Evolutionary conservation across 2,329 filamentous ascomycete species (phyloP).

Genomic region (Cucurbitaria berberidis): DNA sequence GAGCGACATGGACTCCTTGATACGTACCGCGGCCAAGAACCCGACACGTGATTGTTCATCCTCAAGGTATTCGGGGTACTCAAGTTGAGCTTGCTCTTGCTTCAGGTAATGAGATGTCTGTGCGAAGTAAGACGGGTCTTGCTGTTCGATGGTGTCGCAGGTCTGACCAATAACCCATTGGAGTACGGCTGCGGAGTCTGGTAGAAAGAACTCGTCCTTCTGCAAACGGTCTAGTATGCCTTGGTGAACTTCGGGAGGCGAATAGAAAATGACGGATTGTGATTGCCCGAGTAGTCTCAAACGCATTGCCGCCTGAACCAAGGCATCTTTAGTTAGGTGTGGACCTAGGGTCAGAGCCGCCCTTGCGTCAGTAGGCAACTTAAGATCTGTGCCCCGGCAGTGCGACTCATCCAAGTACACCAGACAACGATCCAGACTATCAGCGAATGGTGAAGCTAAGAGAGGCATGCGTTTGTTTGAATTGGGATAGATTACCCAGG

Average conservation of each 20-base stretch:
- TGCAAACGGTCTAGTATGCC: constrained; percentile 57
- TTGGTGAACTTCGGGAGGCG: constrained; percentile 66
- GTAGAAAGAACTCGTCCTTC: not conserved
- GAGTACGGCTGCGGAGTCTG: constrained; percentile 61
- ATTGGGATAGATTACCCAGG: constrained; percentile 54
- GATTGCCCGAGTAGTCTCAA: constrained; percentile 64
- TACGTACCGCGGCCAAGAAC: constrained; percentile 56
- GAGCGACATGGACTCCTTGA: constrained; percentile 63
- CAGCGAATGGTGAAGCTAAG: constrained; percentile 61
- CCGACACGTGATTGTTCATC: constrained; percentile 35
- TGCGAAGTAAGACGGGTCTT: constrained; percentile 63
- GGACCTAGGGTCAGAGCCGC: constrained; percentile 65
- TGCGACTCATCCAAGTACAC: constrained; percentile 68
- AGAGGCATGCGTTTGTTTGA: constrained; percentile 51
- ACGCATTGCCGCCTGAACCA: constrained; percentile 72
- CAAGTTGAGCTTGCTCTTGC: constrained; percentile 57
- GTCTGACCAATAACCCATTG: constrained; percentile 70
- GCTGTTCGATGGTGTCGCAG: constrained; percentile 64
- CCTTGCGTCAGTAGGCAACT: constrained; percentile 55
- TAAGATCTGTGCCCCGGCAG: constrained; percentile 66
- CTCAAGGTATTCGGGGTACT: constrained; percentile 52
- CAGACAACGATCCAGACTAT: constrained; percentile 59
- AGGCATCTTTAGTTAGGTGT: constrained; percentile 65
- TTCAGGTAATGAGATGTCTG: constrained; percentile 68
- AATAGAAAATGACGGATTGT: constrained; percentile 62